These are phyloP conservation scores for Triangularia verruculosa DNA, from an alignment of 2,329 filamentous ascomycete species.

Conservation along the genomic window DNA sequence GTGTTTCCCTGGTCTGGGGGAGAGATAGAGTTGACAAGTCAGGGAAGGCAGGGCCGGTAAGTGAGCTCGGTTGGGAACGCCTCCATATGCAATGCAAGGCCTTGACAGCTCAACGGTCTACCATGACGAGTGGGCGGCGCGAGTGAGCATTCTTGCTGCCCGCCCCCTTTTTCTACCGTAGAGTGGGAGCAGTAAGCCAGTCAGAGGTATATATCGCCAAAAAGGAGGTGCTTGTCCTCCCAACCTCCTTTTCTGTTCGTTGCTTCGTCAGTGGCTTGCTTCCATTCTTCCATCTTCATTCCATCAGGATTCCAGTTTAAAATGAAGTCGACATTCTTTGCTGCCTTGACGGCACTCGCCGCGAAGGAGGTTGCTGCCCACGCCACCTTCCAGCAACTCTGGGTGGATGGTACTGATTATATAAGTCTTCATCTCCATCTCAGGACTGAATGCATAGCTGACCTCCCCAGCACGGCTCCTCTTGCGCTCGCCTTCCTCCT, in stretches of 20 bases:
- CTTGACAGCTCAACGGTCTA: neutral
- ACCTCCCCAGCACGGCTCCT: slow-evolving; percentile 35
- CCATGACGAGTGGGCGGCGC: neutral
- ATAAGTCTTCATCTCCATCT: slow-evolving; percentile 30
- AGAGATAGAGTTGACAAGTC: neutral
- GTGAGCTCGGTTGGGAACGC: neutral
- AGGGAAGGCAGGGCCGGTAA: neutral
- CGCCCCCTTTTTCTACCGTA: neutral
- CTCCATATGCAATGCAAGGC: neutral
- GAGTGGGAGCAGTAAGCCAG: neutral
- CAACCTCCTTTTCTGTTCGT: neutral
- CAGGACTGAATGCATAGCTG: slow-evolving; percentile 14
- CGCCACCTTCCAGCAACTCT: slow-evolving; percentile 50
- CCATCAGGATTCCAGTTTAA: neutral
- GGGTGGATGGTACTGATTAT: slow-evolving; percentile 44
- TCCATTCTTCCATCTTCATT: neutral
- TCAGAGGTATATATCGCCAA: neutral
- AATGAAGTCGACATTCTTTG: slow-evolving; percentile 39
- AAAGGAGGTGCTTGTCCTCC: neutral
- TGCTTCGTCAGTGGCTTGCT: neutral
- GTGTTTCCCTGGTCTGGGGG: neutral
- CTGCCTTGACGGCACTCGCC: slow-evolving; percentile 33
- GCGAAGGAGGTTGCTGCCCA: slow-evolving; percentile 42
- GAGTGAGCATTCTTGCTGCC: neutral
- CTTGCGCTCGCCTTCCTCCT: slow-evolving; percentile 47